A percentile compares a stretch with the other conserved stretches of the same genome.
Evolutionary conservation across 2,329 filamentous ascomycete genomes (phyloP).

Genomic region (Fusarium napiforme): DNA sequence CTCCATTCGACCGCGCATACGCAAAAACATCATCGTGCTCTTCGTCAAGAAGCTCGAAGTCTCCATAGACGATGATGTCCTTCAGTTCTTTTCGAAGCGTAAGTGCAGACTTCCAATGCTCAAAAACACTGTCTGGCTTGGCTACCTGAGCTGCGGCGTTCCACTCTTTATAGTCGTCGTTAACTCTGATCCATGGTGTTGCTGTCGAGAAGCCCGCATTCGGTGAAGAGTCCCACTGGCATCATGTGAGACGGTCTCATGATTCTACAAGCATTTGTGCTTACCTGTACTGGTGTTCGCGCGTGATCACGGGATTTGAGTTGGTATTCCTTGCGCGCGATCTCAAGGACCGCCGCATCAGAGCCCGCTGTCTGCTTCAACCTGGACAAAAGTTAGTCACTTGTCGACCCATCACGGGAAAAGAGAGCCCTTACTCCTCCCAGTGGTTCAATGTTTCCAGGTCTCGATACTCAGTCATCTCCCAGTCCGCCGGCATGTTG

Average conservation of each 20-base stretch:
- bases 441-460: conserved; percentile 33
- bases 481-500: conserved; percentile 62
- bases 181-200: conserved; percentile 33
- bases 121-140: conserved; percentile 15
- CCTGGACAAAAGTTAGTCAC: background rate
- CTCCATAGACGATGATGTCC: conserved; percentile 21
- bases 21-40: conserved; percentile 24
- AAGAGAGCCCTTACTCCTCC: conserved; percentile 9
- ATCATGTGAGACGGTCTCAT: background rate
- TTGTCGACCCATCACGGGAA: background rate
- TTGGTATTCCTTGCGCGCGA: conserved; percentile 27
- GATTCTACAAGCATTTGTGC: fast-evolving
- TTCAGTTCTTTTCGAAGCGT: conserved; percentile 13
- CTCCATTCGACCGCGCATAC: conserved; percentile 12
- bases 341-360: background rate
- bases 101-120: conserved; percentile 26
- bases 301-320: conserved; percentile 33
- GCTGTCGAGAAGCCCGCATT: conserved; percentile 30
- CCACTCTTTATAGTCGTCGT: conserved; percentile 31
- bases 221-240: conserved; percentile 19
- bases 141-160: conserved; percentile 19
- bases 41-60: conserved; percentile 27
- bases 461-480: conserved; percentile 56
- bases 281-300: conserved; percentile 29
- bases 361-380: conserved; percentile 3